phyloP scores from a whole-genome alignment of 2,329 filamentous ascomycete genomes.

The Chrysosporium keratinophilum region DNA sequence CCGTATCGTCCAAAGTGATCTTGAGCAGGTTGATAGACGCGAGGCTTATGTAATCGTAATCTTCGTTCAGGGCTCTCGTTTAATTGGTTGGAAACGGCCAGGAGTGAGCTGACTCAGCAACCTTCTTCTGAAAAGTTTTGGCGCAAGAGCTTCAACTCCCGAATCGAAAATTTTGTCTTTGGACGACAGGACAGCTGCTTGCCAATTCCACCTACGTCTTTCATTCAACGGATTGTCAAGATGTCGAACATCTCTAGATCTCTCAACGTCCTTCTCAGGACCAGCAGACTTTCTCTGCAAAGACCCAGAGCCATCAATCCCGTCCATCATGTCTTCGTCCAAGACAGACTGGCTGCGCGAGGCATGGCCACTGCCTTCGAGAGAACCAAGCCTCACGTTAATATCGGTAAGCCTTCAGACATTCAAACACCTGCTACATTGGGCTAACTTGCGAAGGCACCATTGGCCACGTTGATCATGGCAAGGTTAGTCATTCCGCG shows the following conservation, averaged over 20 bases:
- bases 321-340: slow-evolving; percentile 50
- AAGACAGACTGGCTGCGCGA: slow-evolving; percentile 39
- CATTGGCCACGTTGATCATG: slow-evolving; percentile 99
- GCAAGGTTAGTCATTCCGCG: slow-evolving; percentile 56
- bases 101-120: slow-evolving; percentile 26
- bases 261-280: slow-evolving; percentile 67
- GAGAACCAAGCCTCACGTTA: slow-evolving; percentile 93
- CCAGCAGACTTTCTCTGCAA: slow-evolving; percentile 64
- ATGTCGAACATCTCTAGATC: slow-evolving; percentile 77
- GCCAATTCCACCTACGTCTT: slow-evolving; percentile 16
- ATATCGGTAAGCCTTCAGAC: slow-evolving; percentile 60
- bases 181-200: slow-evolving; percentile 2
- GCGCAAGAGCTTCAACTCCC: background rate
- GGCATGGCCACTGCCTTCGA: slow-evolving; percentile 59
- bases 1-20: no score
- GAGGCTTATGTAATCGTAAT: no score
- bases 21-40: no score
- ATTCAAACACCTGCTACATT: background rate
- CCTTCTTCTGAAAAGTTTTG: slow-evolving; percentile 27
- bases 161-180: slow-evolving; percentile 10
- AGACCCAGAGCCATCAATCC: slow-evolving; percentile 61
- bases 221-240: slow-evolving; percentile 36
- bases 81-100: background rate
- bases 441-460: slow-evolving; percentile 50
- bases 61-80: background rate